These are phyloP conservation scores for Lactifluus piperatus DNA, from an alignment of 768 basidiomycete genomes.

Conservation along the genomic window DNA sequence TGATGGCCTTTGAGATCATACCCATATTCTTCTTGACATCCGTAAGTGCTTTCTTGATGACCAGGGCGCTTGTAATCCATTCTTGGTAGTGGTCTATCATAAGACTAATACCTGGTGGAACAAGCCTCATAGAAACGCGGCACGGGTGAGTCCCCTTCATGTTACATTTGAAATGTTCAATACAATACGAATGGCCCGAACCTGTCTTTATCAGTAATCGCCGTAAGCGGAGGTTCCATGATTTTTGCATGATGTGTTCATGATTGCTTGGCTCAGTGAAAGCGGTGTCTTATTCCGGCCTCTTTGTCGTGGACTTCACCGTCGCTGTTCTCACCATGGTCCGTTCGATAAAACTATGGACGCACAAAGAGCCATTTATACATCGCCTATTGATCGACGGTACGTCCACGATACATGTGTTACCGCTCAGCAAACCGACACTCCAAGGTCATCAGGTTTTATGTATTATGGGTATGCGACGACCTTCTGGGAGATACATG, in stretches of 20 bases:
- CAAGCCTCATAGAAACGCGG: neutral
- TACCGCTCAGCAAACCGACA: neutral
- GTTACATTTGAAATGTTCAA: neutral
- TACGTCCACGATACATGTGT: neutral
- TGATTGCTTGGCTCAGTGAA: conserved; percentile 9
- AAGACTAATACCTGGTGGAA: neutral
- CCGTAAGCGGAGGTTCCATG: neutral
- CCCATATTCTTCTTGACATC: neutral
- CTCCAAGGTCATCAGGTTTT: neutral
- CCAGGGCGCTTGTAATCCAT: neutral
- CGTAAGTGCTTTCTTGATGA: neutral
- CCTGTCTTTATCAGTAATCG: neutral
- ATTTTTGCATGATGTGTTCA: neutral
- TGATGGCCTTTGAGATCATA: conserved; percentile 10
- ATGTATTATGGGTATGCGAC: conserved; percentile 12
- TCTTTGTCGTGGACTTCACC: conserved; percentile 19
- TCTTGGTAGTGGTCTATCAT: neutral
- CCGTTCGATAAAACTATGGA: conserved; percentile 11
- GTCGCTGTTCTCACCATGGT: conserved; percentile 19
- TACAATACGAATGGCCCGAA: neutral
- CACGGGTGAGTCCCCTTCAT: neutral
- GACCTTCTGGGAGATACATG: neutral
- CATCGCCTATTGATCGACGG: conserved; percentile 7
- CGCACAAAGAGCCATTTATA: conserved; percentile 7
- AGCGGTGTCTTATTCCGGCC: conserved; percentile 11